Percentiles rank a stretch among this genome's conserved stretches.
phyloP scores from a whole-genome alignment of 768 basidiomycete genomes.

The Rhodotorula babjevae region DNA sequence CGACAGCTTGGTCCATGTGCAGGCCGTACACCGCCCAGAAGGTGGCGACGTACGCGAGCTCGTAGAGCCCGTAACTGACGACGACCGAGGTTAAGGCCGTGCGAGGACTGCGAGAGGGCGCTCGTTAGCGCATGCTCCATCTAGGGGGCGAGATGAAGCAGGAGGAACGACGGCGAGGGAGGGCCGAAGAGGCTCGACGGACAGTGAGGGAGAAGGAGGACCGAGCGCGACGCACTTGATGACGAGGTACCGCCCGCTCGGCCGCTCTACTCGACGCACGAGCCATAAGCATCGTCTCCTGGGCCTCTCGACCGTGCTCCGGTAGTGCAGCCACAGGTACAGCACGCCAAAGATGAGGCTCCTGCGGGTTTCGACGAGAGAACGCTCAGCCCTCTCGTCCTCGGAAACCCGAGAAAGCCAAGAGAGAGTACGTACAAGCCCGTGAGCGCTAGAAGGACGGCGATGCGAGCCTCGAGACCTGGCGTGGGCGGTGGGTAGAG shows the following conservation, averaged over 20 bases:
- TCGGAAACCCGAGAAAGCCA: too few relatives aligned
- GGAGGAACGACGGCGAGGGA: too few relatives aligned
- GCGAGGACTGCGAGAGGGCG: not conserved
- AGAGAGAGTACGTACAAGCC: not conserved
- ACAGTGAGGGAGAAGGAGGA: not conserved
- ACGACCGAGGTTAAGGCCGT: too few relatives aligned
- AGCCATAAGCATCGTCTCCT: not conserved
- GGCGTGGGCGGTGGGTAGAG: not conserved
- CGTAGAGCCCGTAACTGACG: too few relatives aligned
- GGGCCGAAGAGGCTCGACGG: too few relatives aligned
- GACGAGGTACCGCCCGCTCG: slow-evolving; percentile 1
- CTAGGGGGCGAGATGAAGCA: too few relatives aligned
- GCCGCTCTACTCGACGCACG: not conserved
- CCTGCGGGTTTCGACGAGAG: not conserved
- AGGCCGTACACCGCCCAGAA: too few relatives aligned
- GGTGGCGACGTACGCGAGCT: too few relatives aligned
- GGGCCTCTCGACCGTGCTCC: not conserved
- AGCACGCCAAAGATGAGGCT: not conserved
- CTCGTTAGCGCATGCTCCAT: not conserved
- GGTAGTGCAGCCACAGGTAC: not conserved
- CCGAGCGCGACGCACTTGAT: not conserved
- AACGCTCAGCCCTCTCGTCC: not conserved
- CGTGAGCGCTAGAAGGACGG: not conserved
- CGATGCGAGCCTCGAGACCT: not conserved
- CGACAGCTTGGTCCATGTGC: too few relatives aligned